phyloP scores from a whole-genome alignment of 768 basidiomycete species.

The Termitomyces sp. region DNA sequence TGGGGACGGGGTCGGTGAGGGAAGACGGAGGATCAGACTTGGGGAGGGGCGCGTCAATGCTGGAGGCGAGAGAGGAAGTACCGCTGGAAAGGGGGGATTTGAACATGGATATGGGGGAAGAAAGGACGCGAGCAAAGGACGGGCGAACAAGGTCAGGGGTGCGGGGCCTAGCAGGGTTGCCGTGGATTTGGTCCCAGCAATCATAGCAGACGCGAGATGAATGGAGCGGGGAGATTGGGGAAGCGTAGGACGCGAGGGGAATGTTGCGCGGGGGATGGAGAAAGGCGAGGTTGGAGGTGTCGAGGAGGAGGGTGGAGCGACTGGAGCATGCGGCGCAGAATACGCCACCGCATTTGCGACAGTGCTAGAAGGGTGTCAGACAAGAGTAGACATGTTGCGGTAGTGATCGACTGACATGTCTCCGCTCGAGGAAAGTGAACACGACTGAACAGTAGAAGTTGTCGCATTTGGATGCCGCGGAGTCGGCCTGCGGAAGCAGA shows the following conservation, averaged over 20 bases:
- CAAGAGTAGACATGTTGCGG: slow-evolving; percentile 7
- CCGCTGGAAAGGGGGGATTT: slow-evolving; percentile 29
- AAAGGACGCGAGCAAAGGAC: slow-evolving; percentile 28
- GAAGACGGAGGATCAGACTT: slow-evolving; percentile 13
- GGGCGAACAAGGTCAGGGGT: slow-evolving; percentile 30
- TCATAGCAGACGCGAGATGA: slow-evolving; percentile 69
- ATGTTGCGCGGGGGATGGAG: slow-evolving; percentile 65
- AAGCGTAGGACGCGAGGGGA: slow-evolving; percentile 52
- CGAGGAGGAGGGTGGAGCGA: slow-evolving; percentile 58
- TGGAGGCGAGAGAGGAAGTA: slow-evolving; percentile 26
- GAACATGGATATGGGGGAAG: slow-evolving; percentile 35
- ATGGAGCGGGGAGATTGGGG: slow-evolving; percentile 53
- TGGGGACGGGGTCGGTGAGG: slow-evolving; percentile 18
- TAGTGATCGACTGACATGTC: slow-evolving; percentile 52
- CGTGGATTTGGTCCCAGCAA: slow-evolving; percentile 72
- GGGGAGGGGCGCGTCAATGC: slow-evolving; percentile 14
- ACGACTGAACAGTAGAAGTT: slow-evolving; percentile 62
- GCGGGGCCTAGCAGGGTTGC: slow-evolving; percentile 40
- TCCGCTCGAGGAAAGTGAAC: slow-evolving; percentile 69
- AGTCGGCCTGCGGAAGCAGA: slow-evolving; percentile 45
- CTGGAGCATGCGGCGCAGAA: slow-evolving; percentile 64
- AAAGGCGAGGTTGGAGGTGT: slow-evolving; percentile 67
- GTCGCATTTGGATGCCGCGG: slow-evolving; percentile 58
- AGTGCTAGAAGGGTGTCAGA: slow-evolving; percentile 46
- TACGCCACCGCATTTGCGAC: slow-evolving; percentile 79